Base-by-base conservation (phyloP, 176 grass and related monocot genomes). In the Cenchrus americanus region DNA sequence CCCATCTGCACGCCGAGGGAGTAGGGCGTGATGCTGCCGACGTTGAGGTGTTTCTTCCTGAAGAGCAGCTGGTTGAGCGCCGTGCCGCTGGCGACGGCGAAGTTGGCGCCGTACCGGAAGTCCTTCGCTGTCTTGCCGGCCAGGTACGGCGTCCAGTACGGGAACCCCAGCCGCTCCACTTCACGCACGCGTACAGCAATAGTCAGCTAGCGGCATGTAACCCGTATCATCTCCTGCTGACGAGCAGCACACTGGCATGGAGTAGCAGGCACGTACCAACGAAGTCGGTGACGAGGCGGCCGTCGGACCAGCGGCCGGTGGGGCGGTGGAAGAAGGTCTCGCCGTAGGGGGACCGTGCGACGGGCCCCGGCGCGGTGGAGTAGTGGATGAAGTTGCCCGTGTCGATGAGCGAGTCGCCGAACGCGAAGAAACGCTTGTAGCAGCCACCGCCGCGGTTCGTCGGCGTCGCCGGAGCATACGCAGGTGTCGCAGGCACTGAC, bases 281-380 rank as follows among this genome's bases (percentile, higher is more conserved):
- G 62, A 94, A 97, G 71, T 97, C 92, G 21, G 92, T 83, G 71
- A 92, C 51, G n/a, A 97, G 62, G 19, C 92, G 81, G 51, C 92
- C 94, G 62, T 97, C 88, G 10, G 90, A 94, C 87, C 89, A 94
- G 12, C 92, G 90, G 7, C 92, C 92, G 40, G 89, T 94, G 75
- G 90, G 94, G 51, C 77, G 90, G 78, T 50, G 66, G 84, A 97
- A 97, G 85, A 92, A 94, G 10, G 92, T 97, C 84, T 92, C 86
- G 24, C 94, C 94, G 80, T 94, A 97, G 18, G 94, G 92, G 0
- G 48, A 13, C 1, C 55, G 52, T 43, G 80, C 58, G 2, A 91
- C 88, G 7, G 88, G 24, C 4, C 86, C 90, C 21, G 87, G 85
- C 11, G 49, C 9, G 49, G 73, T 49, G 15, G 85, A 90, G 80